Evolutionary conservation across 2,329 filamentous ascomycete species (phyloP).

Genomic region (Paracorniculantispora psalliotae): DNA sequence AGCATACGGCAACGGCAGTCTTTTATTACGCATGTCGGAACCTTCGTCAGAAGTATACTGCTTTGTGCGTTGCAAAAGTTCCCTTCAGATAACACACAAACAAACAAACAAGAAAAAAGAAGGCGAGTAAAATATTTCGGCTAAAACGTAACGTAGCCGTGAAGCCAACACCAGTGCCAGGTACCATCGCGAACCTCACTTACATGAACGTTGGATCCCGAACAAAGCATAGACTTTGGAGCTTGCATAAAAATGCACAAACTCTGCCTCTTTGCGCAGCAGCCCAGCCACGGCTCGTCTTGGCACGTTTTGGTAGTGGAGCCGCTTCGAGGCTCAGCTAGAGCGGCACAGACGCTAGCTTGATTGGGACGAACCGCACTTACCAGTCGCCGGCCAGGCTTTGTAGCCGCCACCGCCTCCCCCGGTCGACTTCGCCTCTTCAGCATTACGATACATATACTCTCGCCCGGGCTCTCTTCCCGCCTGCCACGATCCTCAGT

Average conservation of each 20-base stretch:
- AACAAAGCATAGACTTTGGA: background rate
- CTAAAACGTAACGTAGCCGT: too few species aligned
- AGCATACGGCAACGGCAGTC: too few species aligned
- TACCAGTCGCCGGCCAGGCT: too few species aligned
- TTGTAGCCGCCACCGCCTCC: background rate
- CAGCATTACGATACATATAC: conserved; percentile 11
- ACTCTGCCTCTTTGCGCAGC: background rate
- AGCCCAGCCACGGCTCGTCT: background rate
- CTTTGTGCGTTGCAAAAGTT: too few species aligned
- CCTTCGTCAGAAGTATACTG: too few species aligned
- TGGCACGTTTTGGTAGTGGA: background rate
- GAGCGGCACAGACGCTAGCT: conserved; percentile 9
- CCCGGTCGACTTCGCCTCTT: conserved; percentile 8
- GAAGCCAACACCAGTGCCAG: too few species aligned
- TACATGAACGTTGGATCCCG: too few species aligned
- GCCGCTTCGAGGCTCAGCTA: conserved; percentile 1
- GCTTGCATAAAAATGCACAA: conserved; percentile 5
- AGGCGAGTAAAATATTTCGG: too few species aligned
- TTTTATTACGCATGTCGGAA: too few species aligned
- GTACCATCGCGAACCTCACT: too few species aligned
- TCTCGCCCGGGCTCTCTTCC: background rate
- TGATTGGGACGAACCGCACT: background rate
- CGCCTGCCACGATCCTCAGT: background rate
- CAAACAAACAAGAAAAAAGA: too few species aligned
- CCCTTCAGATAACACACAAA: too few species aligned